These are phyloP conservation scores for Benincasa hispida DNA, from an alignment of 306 rosid genomes.

Conservation along the genomic window DNA sequence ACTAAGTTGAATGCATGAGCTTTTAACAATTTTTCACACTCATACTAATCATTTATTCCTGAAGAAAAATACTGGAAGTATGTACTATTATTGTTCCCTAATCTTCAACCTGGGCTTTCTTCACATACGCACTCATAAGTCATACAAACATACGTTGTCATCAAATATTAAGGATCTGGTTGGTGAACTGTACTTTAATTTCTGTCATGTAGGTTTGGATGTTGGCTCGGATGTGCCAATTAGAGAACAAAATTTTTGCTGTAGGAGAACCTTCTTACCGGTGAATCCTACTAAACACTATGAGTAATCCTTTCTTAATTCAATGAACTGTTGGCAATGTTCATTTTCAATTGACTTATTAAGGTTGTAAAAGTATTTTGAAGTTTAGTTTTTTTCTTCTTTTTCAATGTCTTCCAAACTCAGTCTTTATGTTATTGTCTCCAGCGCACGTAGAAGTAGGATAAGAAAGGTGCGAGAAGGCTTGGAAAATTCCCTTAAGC, in stretches of 20 bases:
- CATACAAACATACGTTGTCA: neutral
- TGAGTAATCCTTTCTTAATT: slow-evolving; percentile 8
- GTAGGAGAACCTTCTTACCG: slow-evolving; percentile 90
- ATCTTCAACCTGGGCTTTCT: neutral
- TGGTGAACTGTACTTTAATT: neutral
- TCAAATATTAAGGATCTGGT: neutral
- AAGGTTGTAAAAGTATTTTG: neutral
- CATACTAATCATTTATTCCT: neutral
- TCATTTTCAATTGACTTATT: neutral
- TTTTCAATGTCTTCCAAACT: neutral
- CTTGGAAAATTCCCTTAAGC: slow-evolving; percentile 65
- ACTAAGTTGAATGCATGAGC: neutral
- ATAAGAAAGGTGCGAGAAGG: slow-evolving; percentile 75
- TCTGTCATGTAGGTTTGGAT: slow-evolving; percentile 65
- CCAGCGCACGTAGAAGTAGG: slow-evolving; percentile 61
- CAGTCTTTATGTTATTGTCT: neutral
- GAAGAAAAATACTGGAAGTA: neutral
- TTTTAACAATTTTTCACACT: neutral
- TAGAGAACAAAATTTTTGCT: slow-evolving; percentile 86
- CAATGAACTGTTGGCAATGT: neutral
- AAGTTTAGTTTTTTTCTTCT: neutral
- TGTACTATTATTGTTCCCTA: neutral
- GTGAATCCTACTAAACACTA: slow-evolving; percentile 27
- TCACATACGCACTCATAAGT: neutral
- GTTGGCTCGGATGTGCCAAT: slow-evolving; percentile 97